phyloP scores from a whole-genome alignment of 208 protist species.

The Wallacemonas sp. region DNA sequence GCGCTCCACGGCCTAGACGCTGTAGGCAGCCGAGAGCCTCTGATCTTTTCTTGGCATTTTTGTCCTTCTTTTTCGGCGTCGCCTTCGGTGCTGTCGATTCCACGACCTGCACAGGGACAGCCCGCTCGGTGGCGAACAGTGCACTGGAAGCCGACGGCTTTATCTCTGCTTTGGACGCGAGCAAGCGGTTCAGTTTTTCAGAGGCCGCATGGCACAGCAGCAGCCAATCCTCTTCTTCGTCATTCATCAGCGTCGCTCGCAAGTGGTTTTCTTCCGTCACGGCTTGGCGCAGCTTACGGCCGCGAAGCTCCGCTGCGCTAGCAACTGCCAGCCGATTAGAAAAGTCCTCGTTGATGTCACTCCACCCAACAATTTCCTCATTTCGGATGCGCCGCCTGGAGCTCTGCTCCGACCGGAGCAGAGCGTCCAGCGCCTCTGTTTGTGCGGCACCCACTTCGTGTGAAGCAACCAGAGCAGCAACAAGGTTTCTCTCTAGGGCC shows the following conservation, averaged over 20 bases:
- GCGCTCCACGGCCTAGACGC: slow-evolving; percentile 20
- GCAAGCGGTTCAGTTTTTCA: neutral
- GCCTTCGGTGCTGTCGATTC: neutral
- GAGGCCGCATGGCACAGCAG: neutral
- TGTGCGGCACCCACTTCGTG: neutral
- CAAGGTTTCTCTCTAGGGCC: neutral
- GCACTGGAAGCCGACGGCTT: too few relatives aligned
- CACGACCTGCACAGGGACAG: neutral
- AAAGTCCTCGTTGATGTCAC: slow-evolving; percentile 3
- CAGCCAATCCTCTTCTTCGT: slow-evolving; percentile 5
- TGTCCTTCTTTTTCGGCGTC: neutral
- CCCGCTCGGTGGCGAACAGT: too few relatives aligned
- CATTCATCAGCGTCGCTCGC: neutral
- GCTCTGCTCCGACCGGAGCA: neutral
- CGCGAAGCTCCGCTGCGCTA: neutral
- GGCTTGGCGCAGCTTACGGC: neutral
- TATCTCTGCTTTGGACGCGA: neutral
- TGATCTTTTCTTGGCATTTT: neutral
- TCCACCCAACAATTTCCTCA: slow-evolving; percentile 3
- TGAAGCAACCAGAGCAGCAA: neutral
- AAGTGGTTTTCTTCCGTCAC: neutral
- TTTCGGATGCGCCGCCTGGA: neutral
- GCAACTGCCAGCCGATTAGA: neutral
- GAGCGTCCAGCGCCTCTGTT: neutral
- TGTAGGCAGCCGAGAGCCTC: slow-evolving; percentile 19